Conservation (phyloP, 108 stramenopile genomes). For the Mediolabrus comicus region DNA sequence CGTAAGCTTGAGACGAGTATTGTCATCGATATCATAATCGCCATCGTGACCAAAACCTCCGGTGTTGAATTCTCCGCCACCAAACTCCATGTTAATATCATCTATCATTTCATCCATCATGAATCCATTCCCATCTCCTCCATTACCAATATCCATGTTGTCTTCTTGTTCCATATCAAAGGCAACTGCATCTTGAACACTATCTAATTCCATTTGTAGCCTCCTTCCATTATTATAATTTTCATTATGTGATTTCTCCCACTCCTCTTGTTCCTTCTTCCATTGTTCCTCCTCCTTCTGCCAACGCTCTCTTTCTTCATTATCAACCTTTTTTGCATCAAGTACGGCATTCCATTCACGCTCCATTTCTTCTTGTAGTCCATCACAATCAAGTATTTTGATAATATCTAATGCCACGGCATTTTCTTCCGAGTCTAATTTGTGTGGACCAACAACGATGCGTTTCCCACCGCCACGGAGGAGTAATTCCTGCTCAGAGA, state of each 20-base stretch:
- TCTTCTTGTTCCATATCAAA: constrained; percentile 1
- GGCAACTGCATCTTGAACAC: neutral
- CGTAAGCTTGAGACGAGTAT: constrained; percentile 35
- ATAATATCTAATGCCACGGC: constrained; percentile 72
- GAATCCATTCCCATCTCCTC: constrained; percentile 19
- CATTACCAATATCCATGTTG: neutral
- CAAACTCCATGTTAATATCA: constrained; percentile 6
- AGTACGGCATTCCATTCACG: constrained; percentile 30
- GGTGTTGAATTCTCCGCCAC: neutral
- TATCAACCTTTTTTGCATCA: constrained; percentile 12
- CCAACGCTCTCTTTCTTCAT: constrained; percentile 5
- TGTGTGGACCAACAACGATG: constrained; percentile 23
- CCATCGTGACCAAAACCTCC: constrained; percentile 2
- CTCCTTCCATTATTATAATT: constrained; percentile 14
- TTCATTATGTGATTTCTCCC: constrained; percentile 18
- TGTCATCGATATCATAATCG: neutral
- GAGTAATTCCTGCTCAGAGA: constrained; percentile 31
- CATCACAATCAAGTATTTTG: constrained; percentile 53
- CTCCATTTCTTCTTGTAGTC: constrained; percentile 54
- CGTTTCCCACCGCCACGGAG: constrained; percentile 45
- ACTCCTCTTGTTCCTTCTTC: constrained; percentile 5
- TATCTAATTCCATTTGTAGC: constrained; percentile 7
- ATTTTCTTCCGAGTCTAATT: constrained; percentile 53
- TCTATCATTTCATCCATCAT: constrained; percentile 10
- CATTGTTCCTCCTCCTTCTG: neutral